Percentiles rank a stretch among this genome's conserved stretches.
Conservation (phyloP, 2,329 filamentous ascomycete species). For the Ophiostoma sp. region DNA sequence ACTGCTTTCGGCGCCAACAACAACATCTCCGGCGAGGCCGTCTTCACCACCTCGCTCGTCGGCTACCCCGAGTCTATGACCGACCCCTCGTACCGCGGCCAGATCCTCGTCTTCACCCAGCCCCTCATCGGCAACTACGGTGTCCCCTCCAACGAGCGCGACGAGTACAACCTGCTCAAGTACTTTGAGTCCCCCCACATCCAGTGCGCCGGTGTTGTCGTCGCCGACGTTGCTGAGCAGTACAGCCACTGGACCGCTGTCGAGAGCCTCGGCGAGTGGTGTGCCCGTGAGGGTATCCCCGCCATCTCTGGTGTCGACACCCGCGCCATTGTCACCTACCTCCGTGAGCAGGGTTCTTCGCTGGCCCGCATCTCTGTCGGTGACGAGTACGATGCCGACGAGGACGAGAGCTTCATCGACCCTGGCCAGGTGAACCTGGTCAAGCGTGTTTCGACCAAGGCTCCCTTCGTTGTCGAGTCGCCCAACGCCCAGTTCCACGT, state of each 20-base stretch:
- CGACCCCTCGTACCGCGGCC: constrained; percentile 83
- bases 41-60: constrained; percentile 97
- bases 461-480: constrained; percentile 91
- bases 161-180: constrained; percentile 87
- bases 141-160: constrained; percentile 81
- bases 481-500: constrained; percentile 83
- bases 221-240: constrained; percentile 87
- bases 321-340: constrained; percentile 89
- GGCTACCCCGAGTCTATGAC: constrained; percentile 96
- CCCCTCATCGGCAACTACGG: constrained; percentile 98
- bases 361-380: constrained; percentile 92
- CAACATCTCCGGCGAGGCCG: constrained; percentile 96
- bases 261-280: constrained; percentile 91
- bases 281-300: constrained; percentile 90
- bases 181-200: constrained; percentile 99
- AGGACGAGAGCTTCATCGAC: constrained; percentile 94
- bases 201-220: constrained; percentile 92
- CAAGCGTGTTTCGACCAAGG: constrained; percentile 94
- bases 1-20: constrained; percentile 95
- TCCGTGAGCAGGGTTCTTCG: constrained; percentile 95
- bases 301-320: constrained; percentile 97
- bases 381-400: constrained; percentile 96
- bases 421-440: constrained; percentile 96
- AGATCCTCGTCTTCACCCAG: constrained; percentile 98
- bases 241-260: constrained; percentile 99